Conservation (phyloP, 768 basidiomycete genomes). For the Mrakia gelida region DNA sequence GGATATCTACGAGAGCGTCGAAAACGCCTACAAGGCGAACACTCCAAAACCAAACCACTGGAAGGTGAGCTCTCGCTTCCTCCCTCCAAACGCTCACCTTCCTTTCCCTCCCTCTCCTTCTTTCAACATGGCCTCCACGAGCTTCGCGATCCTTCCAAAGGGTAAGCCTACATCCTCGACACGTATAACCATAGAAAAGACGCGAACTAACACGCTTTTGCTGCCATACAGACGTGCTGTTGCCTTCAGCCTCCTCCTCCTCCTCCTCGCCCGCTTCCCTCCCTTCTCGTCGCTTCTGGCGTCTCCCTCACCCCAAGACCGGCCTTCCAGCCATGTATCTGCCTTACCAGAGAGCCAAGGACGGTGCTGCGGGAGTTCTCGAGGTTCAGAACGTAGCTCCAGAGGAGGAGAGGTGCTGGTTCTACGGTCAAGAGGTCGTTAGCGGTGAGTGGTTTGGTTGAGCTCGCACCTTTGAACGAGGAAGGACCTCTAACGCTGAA, state of each 20-base stretch:
- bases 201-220: neutral
- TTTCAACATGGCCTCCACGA: neutral
- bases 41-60: neutral
- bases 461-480: neutral
- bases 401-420: constrained; percentile 26
- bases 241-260: neutral
- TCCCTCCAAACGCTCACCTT: neutral
- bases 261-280: neutral
- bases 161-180: neutral
- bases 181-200: too few species aligned
- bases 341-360: constrained; percentile 8
- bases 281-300: constrained; percentile 16
- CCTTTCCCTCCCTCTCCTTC: neutral
- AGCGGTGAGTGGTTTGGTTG: constrained; percentile 9
- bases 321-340: constrained; percentile 27
- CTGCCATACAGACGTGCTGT: neutral
- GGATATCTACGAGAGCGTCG: too few species aligned
- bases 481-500: neutral
- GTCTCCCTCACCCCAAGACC: constrained; percentile 29
- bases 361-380: neutral
- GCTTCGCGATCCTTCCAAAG: constrained; percentile 6
- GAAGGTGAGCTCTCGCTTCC: neutral
- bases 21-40: too few species aligned
- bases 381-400: constrained; percentile 26
- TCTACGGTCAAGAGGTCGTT: constrained; percentile 26